Evolutionary conservation across 2,329 filamentous ascomycete genomes (phyloP).

Genomic region (Fusarium sp.): DNA sequence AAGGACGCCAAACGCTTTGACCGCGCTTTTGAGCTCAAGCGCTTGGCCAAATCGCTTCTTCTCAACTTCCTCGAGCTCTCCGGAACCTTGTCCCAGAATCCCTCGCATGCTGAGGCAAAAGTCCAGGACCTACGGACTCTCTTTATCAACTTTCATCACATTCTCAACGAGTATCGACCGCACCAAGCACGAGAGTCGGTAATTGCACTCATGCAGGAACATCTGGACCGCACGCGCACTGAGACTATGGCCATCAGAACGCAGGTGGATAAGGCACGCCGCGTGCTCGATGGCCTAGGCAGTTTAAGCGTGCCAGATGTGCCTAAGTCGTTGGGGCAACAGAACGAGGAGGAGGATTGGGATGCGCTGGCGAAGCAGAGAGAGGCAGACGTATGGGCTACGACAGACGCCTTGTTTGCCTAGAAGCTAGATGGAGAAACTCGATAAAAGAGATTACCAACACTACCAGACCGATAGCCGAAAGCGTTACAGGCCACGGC

Average conservation of each 20-base stretch:
- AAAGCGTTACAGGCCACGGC: background rate
- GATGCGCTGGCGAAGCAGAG: constrained; percentile 41
- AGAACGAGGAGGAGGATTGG: constrained; percentile 39
- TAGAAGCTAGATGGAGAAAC: constrained; percentile 33
- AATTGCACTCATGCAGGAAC: constrained; percentile 89
- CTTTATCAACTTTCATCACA: constrained; percentile 91
- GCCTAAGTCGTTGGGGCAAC: constrained; percentile 34
- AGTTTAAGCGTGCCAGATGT: constrained; percentile 59
- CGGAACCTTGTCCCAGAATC: constrained; percentile 60
- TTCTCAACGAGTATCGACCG: constrained; percentile 94
- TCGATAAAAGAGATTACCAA: background rate
- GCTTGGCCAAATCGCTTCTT: constrained; percentile 85
- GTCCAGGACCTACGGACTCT: constrained; percentile 84
- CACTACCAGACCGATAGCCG: background rate
- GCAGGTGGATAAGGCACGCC: constrained; percentile 80
- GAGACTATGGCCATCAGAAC: constrained; percentile 80
- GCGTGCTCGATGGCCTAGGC: constrained; percentile 78
- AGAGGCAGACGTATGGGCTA: constrained; percentile 59
- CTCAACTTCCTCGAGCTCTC: constrained; percentile 91
- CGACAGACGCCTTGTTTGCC: constrained; percentile 59
- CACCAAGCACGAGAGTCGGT: constrained; percentile 92
- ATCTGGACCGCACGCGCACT: constrained; percentile 78
- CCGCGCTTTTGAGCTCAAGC: constrained; percentile 78
- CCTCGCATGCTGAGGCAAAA: constrained; percentile 74
- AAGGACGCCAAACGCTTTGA: constrained; percentile 71